These are phyloP conservation scores for Rhodotorula paludigena DNA, from an alignment of 768 basidiomycete genomes.

Conservation along the genomic window DNA sequence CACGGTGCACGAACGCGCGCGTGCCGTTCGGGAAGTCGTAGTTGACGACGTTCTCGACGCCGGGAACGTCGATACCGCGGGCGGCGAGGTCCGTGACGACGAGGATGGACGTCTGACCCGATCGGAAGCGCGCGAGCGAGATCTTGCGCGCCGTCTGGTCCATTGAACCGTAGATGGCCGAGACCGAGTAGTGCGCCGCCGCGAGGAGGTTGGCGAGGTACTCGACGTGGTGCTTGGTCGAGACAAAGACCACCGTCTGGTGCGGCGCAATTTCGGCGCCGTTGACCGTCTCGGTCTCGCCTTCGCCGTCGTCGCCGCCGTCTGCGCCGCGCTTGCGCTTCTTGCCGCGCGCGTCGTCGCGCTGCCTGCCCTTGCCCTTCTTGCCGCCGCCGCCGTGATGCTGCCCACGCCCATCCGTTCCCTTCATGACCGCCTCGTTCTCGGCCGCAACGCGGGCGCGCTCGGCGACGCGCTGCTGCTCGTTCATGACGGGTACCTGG, in stretches of 20 bases:
- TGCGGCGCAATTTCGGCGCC: slow-evolving; percentile 60
- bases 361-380: slow-evolving; percentile 48
- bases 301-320: slow-evolving; percentile 47
- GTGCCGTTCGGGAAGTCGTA: slow-evolving; percentile 96
- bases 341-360: slow-evolving; percentile 44
- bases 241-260: slow-evolving; percentile 89
- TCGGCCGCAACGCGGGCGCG: slow-evolving; percentile 23
- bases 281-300: slow-evolving; percentile 8
- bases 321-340: slow-evolving; percentile 54
- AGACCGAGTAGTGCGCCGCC: slow-evolving; percentile 77
- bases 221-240: slow-evolving; percentile 98
- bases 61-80: slow-evolving; percentile 93
- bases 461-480: slow-evolving; percentile 32
- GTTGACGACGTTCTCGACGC: slow-evolving; percentile 93
- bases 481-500: slow-evolving; percentile 59
- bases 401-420: slow-evolving; percentile 46
- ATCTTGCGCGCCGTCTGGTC: slow-evolving; percentile 82
- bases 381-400: slow-evolving; percentile 28
- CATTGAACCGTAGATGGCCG: slow-evolving; percentile 91
- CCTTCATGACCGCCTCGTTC: slow-evolving; percentile 35
- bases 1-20: slow-evolving; percentile 89
- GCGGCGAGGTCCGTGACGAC: slow-evolving; percentile 98
- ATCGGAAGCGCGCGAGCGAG: slow-evolving; percentile 86
- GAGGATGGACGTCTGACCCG: slow-evolving; percentile 69
- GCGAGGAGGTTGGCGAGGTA: slow-evolving; percentile 74